These are phyloP conservation scores for Raphanus sativus DNA, from an alignment of 345 rosid genomes.

Conservation along the genomic window DNA sequence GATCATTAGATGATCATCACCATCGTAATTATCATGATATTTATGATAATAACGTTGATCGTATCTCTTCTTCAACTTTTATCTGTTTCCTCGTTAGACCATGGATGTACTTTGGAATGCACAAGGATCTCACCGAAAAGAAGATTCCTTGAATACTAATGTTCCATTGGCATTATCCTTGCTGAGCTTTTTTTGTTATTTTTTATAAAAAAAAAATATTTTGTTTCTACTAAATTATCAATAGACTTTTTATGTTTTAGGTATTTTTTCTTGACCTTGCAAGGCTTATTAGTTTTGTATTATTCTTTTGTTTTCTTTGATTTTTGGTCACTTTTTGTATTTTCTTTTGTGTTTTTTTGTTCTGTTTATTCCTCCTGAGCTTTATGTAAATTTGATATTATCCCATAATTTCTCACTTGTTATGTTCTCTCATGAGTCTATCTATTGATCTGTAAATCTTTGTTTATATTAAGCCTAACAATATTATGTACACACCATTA, in stretches of 20 bases:
- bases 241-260: neutral
- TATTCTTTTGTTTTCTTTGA: neutral
- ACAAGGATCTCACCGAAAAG: neutral
- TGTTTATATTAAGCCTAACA: neutral
- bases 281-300: slow-evolving; percentile 39
- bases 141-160: neutral
- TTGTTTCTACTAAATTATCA: neutral
- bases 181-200: slow-evolving; percentile 48
- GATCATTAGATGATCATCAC: slow-evolving; percentile 12
- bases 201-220: neutral
- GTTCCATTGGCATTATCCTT: slow-evolving; percentile 48
- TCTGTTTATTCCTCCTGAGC: slow-evolving; percentile 47
- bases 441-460: neutral
- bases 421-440: neutral
- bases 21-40: neutral
- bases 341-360: neutral
- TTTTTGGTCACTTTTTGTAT: neutral
- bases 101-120: neutral
- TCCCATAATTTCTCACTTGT: neutral
- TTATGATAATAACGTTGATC: neutral
- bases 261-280: slow-evolving; percentile 69
- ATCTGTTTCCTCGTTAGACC: slow-evolving; percentile 18
- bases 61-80: neutral
- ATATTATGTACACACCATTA: slow-evolving; percentile 6
- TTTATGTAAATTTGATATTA: slow-evolving; percentile 23